These are phyloP conservation scores for Penstemon newberryi DNA, from an alignment of 257 asterid genomes.

Conservation along the genomic window DNA sequence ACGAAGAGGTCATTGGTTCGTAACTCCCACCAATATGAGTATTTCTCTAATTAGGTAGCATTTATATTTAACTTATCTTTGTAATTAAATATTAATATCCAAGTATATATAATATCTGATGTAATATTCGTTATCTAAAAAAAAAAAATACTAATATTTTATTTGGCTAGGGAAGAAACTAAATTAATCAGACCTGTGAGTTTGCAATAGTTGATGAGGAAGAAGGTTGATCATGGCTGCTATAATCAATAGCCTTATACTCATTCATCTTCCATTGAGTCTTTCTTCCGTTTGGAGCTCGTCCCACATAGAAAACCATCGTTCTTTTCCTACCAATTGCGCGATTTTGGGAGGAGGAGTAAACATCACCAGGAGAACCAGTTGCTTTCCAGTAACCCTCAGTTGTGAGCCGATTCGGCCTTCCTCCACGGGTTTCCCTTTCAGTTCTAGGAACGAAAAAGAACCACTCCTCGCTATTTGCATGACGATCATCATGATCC, in stretches of 20 bases:
- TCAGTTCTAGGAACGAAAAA: conserved; percentile 58
- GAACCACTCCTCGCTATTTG: conserved; percentile 63
- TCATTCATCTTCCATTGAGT: conserved; percentile 76
- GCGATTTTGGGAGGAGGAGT: conserved; percentile 33
- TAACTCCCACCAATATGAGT: no score
- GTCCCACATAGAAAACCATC: conserved; percentile 59
- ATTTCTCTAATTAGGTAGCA: background rate
- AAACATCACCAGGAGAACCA: conserved; percentile 55
- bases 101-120: no score
- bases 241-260: conserved; percentile 37
- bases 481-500: conserved; percentile 23
- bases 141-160: no score
- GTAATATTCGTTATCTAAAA: background rate
- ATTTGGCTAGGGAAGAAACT: background rate
- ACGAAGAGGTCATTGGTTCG: no score
- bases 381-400: conserved; percentile 75
- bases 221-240: conserved; percentile 16
- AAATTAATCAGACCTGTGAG: conserved; percentile 4
- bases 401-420: conserved; percentile 52
- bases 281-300: conserved; percentile 56
- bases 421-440: conserved; percentile 56
- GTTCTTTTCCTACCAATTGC: conserved; percentile 55
- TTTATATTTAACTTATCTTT: no score
- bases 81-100: no score
- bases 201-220: conserved; percentile 24